Evolutionary conservation across 768 basidiomycete species (phyloP).

Genomic region (Terana coerulea): DNA sequence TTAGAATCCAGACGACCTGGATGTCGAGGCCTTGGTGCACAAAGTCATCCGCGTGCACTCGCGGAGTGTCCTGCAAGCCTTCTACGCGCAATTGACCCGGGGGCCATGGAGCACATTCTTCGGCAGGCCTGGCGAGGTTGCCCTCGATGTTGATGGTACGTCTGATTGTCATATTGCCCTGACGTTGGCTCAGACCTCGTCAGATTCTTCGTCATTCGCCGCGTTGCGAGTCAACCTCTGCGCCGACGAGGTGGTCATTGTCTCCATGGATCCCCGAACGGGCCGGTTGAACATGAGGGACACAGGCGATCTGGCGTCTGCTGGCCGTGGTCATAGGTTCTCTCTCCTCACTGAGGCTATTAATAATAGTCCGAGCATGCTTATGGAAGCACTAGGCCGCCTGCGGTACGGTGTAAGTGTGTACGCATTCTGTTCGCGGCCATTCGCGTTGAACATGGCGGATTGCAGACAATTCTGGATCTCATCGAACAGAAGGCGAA

Average conservation of each 20-base stretch:
- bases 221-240: slow-evolving; percentile 69
- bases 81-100: slow-evolving; percentile 51
- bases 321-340: slow-evolving; percentile 68
- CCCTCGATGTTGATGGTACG: slow-evolving; percentile 53
- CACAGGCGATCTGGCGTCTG: slow-evolving; percentile 74
- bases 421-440: neutral
- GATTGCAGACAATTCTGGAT: slow-evolving; percentile 78
- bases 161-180: neutral
- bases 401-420: slow-evolving; percentile 60
- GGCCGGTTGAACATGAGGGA: slow-evolving; percentile 78
- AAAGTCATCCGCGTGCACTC: slow-evolving; percentile 65
- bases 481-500: slow-evolving; percentile 82
- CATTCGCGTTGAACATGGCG: neutral
- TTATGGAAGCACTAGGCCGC: slow-evolving; percentile 54
- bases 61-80: slow-evolving; percentile 52
- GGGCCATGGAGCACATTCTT: slow-evolving; percentile 54
- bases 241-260: slow-evolving; percentile 69
- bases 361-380: slow-evolving; percentile 62
- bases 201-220: neutral
- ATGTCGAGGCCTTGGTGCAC: slow-evolving; percentile 68
- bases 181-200: neutral
- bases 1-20: slow-evolving; percentile 64
- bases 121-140: slow-evolving; percentile 55
- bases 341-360: slow-evolving; percentile 52
- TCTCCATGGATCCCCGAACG: slow-evolving; percentile 77